A percentile compares a stretch with the other conserved stretches of the same genome.
Conservation (phyloP, 164 flowering plant genomes). For the Chimonanthus praecox region DNA sequence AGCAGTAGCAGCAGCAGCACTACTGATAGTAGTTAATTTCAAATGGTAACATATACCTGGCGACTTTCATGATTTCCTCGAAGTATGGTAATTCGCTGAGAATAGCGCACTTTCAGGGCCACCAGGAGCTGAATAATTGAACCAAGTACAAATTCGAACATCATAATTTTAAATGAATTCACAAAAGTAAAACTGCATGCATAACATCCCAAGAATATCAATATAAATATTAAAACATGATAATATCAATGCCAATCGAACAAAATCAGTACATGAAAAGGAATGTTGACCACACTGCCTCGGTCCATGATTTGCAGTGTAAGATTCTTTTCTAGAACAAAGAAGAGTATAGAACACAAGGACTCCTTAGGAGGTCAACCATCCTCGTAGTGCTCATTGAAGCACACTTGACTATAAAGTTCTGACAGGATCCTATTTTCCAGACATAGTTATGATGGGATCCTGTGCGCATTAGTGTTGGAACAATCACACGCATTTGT, state of each 20-base stretch:
- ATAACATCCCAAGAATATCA: background rate
- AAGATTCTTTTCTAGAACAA: background rate
- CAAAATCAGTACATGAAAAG: background rate
- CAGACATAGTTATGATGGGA: too few relatives aligned
- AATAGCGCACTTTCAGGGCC: constrained; percentile 85
- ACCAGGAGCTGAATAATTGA: constrained; percentile 69
- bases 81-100: constrained; percentile 83
- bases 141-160: constrained; percentile 1
- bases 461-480: too few relatives aligned
- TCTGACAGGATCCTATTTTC: too few relatives aligned
- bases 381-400: too few relatives aligned
- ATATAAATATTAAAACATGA: background rate
- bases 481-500: too few relatives aligned
- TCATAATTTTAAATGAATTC: background rate
- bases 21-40: background rate
- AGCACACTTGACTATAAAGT: too few relatives aligned
- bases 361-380: too few relatives aligned
- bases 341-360: too few relatives aligned
- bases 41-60: constrained; percentile 47
- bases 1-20: background rate
- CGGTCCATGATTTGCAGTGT: background rate
- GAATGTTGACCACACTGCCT: background rate
- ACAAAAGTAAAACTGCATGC: background rate
- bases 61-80: constrained; percentile 98
- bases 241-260: background rate